Percentiles rank a stretch among this genome's conserved stretches.
Conservation (phyloP, 2,329 filamentous ascomycete genomes). For the Lasiodiplodia sp. region DNA sequence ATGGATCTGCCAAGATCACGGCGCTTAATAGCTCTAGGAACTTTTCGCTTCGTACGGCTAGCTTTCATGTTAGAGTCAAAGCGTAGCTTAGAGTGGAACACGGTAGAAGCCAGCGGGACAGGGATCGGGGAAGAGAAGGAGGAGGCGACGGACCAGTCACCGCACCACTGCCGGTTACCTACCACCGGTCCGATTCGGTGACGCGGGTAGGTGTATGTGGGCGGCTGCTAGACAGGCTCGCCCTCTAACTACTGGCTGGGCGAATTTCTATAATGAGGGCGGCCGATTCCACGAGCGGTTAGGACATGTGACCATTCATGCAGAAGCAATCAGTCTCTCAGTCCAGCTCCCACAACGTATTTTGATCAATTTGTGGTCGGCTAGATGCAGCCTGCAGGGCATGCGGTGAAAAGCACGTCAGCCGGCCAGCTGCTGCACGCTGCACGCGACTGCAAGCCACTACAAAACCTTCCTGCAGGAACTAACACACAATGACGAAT, state of each 20-base stretch:
- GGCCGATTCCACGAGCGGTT: not conserved
- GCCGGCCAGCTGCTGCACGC: too few relatives aligned
- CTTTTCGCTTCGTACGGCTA: not conserved
- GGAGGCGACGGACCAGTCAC: not conserved
- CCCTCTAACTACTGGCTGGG: not conserved
- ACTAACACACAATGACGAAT: not conserved
- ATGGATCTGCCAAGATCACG: not conserved
- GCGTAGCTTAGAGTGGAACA: too few relatives aligned
- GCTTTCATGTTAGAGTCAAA: not conserved
- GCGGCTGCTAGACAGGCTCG: not conserved
- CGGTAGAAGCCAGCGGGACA: not conserved
- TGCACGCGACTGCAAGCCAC: not conserved
- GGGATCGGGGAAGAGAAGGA: not conserved
- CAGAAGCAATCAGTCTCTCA: not conserved
- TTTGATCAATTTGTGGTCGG: not conserved
- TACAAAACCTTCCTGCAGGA: not conserved
- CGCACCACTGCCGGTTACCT: not conserved
- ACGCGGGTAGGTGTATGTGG: not conserved
- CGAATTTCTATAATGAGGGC: not conserved
- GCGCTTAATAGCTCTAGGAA: not conserved
- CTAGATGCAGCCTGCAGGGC: not conserved
- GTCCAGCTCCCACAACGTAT: not conserved
- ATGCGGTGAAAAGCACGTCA: not conserved
- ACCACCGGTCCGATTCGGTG: not conserved
- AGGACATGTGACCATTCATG: not conserved